phyloP scores from a whole-genome alignment of 257 asterid genomes.

The Knoxia roxburghii region DNA sequence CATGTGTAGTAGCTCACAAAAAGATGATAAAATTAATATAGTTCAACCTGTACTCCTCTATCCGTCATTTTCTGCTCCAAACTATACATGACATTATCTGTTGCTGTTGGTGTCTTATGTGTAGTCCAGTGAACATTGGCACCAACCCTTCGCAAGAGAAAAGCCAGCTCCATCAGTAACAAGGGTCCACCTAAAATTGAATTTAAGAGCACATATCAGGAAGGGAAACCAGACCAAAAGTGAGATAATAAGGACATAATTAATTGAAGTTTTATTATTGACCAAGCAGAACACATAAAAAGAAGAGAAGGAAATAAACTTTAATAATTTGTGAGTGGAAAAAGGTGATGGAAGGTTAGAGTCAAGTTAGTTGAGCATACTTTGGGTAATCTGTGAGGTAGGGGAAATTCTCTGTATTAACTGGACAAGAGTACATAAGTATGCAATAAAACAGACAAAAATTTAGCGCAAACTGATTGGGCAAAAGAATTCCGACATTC shows the following conservation, averaged over 20 bases:
- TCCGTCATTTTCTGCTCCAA: slow-evolving; percentile 53
- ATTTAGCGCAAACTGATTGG: neutral
- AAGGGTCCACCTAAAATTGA: slow-evolving; percentile 64
- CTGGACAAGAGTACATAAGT: neutral
- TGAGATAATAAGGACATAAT: neutral
- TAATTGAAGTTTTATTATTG: neutral
- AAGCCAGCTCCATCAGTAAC: slow-evolving; percentile 80
- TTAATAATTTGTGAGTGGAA: neutral
- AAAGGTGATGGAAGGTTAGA: neutral
- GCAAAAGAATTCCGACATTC: neutral
- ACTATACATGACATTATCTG: slow-evolving; percentile 29
- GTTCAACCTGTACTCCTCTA: slow-evolving; percentile 65
- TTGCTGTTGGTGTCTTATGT: slow-evolving; percentile 62
- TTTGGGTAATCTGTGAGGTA: neutral
- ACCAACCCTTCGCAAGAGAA: slow-evolving; percentile 65
- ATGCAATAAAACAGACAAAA: neutral
- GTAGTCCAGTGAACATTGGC: slow-evolving; percentile 72
- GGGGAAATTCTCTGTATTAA: neutral
- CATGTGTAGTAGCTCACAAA: neutral
- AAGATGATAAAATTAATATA: neutral
- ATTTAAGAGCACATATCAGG: slow-evolving; percentile 8
- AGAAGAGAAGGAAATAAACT: neutral
- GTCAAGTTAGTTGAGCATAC: neutral
- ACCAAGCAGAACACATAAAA: neutral
- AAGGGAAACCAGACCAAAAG: neutral